Evolutionary conservation across 1,139 yeast species (phyloP).

Genomic region (Taiozyma sp.): DNA sequence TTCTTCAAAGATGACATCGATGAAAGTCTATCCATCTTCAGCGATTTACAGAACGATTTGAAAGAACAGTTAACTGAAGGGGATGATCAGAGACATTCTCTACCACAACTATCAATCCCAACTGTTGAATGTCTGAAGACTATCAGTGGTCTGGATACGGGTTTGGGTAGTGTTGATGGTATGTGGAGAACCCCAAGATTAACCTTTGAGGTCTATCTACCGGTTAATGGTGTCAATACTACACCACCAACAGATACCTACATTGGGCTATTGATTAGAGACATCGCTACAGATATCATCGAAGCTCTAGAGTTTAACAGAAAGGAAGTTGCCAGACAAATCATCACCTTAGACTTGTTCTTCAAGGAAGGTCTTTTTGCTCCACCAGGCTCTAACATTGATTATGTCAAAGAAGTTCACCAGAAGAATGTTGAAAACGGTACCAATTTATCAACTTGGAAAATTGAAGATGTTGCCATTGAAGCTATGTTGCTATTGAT

Average conservation of each 20-base stretch:
- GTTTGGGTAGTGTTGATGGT: slow-evolving; percentile 41
- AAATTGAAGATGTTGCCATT: slow-evolving; percentile 85
- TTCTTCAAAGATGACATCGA: slow-evolving; percentile 27
- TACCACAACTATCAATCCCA: slow-evolving; percentile 50
- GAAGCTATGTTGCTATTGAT: slow-evolving; percentile 79
- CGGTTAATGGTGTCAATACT: slow-evolving; percentile 52
- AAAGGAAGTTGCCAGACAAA: slow-evolving; percentile 80
- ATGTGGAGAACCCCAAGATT: slow-evolving; percentile 56
- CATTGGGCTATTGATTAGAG: slow-evolving; percentile 64
- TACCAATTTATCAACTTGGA: slow-evolving; percentile 58
- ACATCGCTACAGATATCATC: slow-evolving; percentile 68
- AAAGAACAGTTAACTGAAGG: slow-evolving; percentile 9
- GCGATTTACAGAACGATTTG: slow-evolving; percentile 1
- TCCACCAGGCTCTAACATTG: slow-evolving; percentile 80
- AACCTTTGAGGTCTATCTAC: slow-evolving; percentile 62
- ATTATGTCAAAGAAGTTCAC: slow-evolving; percentile 48
- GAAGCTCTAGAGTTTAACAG: slow-evolving; percentile 85
- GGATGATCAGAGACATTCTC: slow-evolving; percentile 34
- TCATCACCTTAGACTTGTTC: slow-evolving; percentile 69
- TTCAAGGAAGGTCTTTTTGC: slow-evolving; percentile 72
- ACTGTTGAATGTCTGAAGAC: slow-evolving; percentile 33
- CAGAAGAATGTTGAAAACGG: slow-evolving; percentile 32
- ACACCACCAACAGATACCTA: slow-evolving; percentile 66
- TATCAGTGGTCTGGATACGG: slow-evolving; percentile 28
- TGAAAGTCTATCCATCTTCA: slow-evolving; percentile 17